Conservation (phyloP, 1,284 basidiomycete genomes). For the Ganoderma boninense region DNA sequence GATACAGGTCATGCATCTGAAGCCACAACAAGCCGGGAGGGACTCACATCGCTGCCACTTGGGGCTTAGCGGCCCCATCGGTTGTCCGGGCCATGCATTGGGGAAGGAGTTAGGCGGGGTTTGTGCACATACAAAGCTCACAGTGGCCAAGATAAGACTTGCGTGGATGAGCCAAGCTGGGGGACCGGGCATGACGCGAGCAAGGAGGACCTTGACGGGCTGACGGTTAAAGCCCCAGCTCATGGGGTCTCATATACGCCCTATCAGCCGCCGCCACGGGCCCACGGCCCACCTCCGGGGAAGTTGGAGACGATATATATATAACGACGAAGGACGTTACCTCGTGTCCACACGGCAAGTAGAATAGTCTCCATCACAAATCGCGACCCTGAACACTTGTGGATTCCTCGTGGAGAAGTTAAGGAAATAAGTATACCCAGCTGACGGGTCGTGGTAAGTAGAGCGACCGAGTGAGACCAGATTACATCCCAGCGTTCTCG, state of each 20-base stretch:
- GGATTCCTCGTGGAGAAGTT: background rate
- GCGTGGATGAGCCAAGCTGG: background rate
- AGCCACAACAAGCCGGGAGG: background rate
- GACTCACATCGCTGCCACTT: slow-evolving; percentile 43
- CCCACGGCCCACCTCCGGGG: background rate
- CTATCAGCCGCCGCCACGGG: background rate
- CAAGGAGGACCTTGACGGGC: background rate
- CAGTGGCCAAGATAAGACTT: background rate
- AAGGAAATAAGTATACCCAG: background rate
- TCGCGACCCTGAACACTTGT: background rate
- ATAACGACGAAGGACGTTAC: background rate
- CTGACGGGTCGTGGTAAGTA: background rate
- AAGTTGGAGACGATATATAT: background rate
- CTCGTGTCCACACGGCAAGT: background rate
- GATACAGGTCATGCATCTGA: background rate
- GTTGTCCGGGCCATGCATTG: slow-evolving; percentile 34
- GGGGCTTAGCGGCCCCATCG: slow-evolving; percentile 35
- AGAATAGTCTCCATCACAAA: background rate
- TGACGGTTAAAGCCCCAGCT: background rate
- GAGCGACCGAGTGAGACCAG: background rate
- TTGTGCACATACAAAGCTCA: background rate
- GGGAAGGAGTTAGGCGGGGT: slow-evolving; percentile 32
- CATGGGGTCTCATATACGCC: background rate
- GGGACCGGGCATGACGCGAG: background rate
- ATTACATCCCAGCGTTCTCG: background rate